phyloP scores from a whole-genome alignment of 306 rosid species.

The Castanea sativa region DNA sequence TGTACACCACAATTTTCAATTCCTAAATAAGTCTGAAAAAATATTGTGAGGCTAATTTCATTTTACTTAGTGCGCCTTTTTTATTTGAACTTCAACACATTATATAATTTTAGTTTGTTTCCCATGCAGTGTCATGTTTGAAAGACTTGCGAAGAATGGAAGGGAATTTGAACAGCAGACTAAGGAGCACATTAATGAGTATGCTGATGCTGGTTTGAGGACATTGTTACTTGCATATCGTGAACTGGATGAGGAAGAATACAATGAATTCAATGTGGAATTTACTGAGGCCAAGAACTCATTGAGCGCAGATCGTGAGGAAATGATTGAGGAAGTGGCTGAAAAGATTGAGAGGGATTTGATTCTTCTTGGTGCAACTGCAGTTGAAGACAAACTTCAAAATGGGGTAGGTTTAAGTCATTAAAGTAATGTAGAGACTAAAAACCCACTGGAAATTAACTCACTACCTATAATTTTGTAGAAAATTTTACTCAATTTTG shows the following conservation, averaged over 20 bases:
- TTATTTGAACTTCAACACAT: slow-evolving; percentile 12
- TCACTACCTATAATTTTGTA: background rate
- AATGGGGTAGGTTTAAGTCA: slow-evolving; percentile 63
- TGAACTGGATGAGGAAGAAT: slow-evolving; percentile 69
- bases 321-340: slow-evolving; percentile 58
- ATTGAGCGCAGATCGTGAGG: slow-evolving; percentile 77
- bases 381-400: slow-evolving; percentile 99
- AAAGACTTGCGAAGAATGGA: slow-evolving; percentile 75
- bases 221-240: slow-evolving; percentile 88
- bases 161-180: slow-evolving; percentile 81
- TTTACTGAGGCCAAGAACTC: slow-evolving; percentile 73
- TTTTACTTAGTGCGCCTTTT: slow-evolving; percentile 5
- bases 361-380: slow-evolving; percentile 98
- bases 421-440: slow-evolving; percentile 2
- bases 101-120: slow-evolving; percentile 15
- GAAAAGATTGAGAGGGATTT: slow-evolving; percentile 78
- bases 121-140: slow-evolving; percentile 85
- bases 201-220: slow-evolving; percentile 98
- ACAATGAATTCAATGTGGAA: slow-evolving; percentile 49
- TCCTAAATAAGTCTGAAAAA: background rate
- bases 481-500: slow-evolving; percentile 2
- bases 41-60: background rate
- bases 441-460: background rate
- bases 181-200: slow-evolving; percentile 63
- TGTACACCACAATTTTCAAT: background rate